These are phyloP conservation scores for Exophiala phaeomuriformis DNA, from an alignment of 2,329 filamentous ascomycete species.

Conservation along the genomic window DNA sequence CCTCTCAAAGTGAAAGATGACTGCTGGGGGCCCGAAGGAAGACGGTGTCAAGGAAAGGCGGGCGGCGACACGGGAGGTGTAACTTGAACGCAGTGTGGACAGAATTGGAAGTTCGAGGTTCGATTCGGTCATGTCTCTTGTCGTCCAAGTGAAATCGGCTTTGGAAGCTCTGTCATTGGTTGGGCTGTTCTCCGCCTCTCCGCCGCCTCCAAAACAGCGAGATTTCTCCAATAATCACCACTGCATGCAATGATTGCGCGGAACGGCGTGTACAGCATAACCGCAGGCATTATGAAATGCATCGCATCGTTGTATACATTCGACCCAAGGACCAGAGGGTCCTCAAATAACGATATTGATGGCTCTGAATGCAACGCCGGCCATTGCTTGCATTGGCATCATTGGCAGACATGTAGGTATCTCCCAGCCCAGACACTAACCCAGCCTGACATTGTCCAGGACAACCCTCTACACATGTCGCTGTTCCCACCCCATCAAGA, in stretches of 20 bases:
- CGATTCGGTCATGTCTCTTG: constrained; percentile 15
- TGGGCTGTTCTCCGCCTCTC: neutral
- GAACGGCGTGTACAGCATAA: too few species aligned
- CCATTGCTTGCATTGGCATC: constrained; percentile 85
- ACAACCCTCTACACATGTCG: constrained; percentile 90
- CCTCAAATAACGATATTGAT: constrained; percentile 1
- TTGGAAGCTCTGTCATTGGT: constrained; percentile 19
- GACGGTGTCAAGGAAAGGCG: constrained; percentile 14
- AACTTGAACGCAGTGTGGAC: neutral
- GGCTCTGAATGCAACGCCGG: constrained; percentile 45
- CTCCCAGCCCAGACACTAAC: neutral
- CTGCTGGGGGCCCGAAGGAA: constrained; percentile 30
- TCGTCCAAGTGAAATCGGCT: constrained; percentile 4
- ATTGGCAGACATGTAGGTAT: constrained; percentile 78
- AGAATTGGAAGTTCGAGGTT: neutral
- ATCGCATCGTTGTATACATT: too few species aligned
- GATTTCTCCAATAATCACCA: neutral
- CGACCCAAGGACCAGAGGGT: neutral
- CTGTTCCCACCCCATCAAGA: constrained; percentile 71
- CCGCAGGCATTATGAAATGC: too few species aligned
- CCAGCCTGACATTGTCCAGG: constrained; percentile 47
- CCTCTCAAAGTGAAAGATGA: constrained; percentile 9
- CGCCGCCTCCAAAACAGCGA: neutral
- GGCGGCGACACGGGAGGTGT: constrained; percentile 13
- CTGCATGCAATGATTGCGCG: too few species aligned